Evolutionary conservation across 148 eudicot genomes (phyloP).

Genomic region (Heliosperma pusillum): DNA sequence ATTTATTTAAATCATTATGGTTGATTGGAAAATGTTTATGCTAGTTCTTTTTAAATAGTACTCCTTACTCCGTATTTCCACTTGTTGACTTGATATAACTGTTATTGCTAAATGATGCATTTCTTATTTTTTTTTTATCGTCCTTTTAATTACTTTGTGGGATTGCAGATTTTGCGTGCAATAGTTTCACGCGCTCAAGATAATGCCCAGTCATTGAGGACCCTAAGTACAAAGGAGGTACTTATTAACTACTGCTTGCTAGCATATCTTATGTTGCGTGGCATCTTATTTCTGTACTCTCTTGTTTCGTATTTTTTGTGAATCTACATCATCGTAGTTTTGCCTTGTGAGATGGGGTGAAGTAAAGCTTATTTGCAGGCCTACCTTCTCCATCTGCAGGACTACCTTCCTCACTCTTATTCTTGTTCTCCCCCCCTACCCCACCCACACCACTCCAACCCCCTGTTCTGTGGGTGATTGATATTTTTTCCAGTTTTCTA

Average conservation of each 20-base stretch:
- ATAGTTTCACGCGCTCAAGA: conserved; percentile 74
- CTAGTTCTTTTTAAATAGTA: background rate
- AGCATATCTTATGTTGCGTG: background rate
- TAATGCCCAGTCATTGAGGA: conserved; percentile 54
- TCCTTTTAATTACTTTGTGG: conserved; percentile 1
- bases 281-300: background rate
- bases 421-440: background rate
- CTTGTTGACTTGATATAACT: background rate
- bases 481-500: background rate
- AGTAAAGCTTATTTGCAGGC: background rate
- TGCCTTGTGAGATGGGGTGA: background rate
- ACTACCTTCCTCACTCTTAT: background rate
- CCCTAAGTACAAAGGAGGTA: conserved; percentile 96
- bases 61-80: background rate
- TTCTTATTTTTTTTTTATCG: conserved; percentile 3
- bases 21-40: background rate
- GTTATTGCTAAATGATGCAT: background rate
- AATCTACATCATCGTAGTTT: background rate
- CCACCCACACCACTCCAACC: background rate
- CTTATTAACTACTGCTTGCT: no score
- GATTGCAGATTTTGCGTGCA: conserved; percentile 66
- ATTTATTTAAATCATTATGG: background rate
- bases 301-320: background rate
- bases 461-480: background rate
- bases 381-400: background rate